A percentile compares a stretch with the other conserved stretches of the same genome.
Evolutionary conservation across 2,329 filamentous ascomycete genomes (phyloP).

Genomic region (Penicillium sp.): DNA sequence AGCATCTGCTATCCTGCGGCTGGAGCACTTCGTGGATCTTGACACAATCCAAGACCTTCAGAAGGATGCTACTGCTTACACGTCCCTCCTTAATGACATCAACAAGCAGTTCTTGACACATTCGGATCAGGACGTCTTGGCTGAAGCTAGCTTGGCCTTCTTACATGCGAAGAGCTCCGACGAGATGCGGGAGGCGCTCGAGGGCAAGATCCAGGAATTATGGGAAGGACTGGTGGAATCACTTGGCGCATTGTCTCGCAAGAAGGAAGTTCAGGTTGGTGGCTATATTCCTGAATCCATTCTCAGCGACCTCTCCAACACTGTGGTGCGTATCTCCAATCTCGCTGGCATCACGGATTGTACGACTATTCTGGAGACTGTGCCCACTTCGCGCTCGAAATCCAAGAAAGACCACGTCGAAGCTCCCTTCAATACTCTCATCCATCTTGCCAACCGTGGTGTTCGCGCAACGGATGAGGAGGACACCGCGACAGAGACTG

Average conservation of each 20-base stretch:
- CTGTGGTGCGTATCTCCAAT: conserved; percentile 73
- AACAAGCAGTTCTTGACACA: conserved; percentile 93
- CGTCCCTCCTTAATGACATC: conserved; percentile 79
- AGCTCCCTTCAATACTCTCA: conserved; percentile 60
- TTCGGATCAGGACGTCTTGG: conserved; percentile 75
- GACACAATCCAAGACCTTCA: conserved; percentile 83
- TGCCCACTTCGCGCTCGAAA: conserved; percentile 30
- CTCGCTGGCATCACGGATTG: conserved; percentile 75
- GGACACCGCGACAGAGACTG: conserved; percentile 72
- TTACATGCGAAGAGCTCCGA: conserved; percentile 80
- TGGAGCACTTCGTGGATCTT: conserved; percentile 81
- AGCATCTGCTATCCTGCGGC: conserved; percentile 74
- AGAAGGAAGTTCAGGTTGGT: conserved; percentile 65
- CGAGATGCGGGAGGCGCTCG: conserved; percentile 79
- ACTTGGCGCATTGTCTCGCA: conserved; percentile 65
- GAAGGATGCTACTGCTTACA: conserved; percentile 76
- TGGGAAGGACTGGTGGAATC: conserved; percentile 80
- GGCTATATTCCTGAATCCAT: conserved; percentile 62
- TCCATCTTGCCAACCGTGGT: conserved; percentile 68
- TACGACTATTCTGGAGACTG: conserved; percentile 65
- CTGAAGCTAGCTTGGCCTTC: conserved; percentile 75
- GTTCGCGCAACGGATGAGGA: conserved; percentile 60
- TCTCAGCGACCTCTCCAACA: conserved; percentile 66
- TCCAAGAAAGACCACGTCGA: conserved; percentile 36
- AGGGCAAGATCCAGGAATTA: conserved; percentile 70